Evolutionary conservation across 2,329 filamentous ascomycete genomes (phyloP).

Genomic region (Ophiostoma sp.): DNA sequence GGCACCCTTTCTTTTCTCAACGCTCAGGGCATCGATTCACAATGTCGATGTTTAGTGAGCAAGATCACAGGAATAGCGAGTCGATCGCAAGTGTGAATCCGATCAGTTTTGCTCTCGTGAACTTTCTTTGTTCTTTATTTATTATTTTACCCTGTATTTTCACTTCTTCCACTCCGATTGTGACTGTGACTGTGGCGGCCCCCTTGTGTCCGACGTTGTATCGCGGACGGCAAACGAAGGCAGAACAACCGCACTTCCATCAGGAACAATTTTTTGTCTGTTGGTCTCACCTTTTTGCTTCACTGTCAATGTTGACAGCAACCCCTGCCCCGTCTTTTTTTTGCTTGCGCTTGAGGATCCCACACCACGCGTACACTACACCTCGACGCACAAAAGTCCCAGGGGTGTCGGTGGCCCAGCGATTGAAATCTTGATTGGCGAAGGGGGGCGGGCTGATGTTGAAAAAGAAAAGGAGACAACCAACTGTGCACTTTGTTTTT

Average conservation of each 20-base stretch:
- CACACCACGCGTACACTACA: too few relatives aligned
- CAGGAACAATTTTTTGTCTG: neutral
- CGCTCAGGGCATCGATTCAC: constrained; percentile 2
- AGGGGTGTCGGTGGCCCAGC: neutral
- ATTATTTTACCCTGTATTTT: too few relatives aligned
- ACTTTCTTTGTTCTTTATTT: neutral
- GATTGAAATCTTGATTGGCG: constrained; percentile 16
- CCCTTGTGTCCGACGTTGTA: constrained; percentile 6
- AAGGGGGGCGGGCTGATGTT: neutral
- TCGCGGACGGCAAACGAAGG: neutral
- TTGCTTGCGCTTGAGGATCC: neutral
- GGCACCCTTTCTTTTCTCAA: neutral
- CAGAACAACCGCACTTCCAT: neutral
- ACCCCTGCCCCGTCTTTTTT: neutral
- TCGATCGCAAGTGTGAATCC: neutral
- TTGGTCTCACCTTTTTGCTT: neutral
- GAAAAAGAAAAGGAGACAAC: neutral
- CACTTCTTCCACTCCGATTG: neutral
- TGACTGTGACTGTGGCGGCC: neutral
- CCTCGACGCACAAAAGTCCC: constrained; percentile 8
- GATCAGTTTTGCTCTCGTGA: neutral
- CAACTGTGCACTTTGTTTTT: neutral
- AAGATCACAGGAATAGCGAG: neutral
- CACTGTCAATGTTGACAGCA: neutral
- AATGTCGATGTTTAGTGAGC: neutral